Conservation (phyloP, 169 alveolate genomes). For the Plasmodium blacklocki region DNA sequence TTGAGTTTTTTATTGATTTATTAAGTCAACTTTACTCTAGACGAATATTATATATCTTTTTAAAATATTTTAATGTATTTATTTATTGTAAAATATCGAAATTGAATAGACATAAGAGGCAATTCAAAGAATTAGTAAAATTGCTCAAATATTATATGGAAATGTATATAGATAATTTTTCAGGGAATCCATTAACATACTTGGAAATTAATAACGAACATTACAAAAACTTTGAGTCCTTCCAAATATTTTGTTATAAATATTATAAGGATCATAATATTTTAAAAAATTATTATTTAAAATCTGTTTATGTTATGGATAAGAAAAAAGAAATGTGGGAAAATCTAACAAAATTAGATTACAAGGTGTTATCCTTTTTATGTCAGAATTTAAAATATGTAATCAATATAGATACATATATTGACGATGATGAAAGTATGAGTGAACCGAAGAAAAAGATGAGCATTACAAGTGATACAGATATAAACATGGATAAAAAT, state of each 20-base stretch:
- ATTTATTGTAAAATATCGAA: constrained; percentile 73
- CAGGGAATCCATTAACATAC: constrained; percentile 65
- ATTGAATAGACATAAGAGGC: constrained; percentile 30
- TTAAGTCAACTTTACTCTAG: constrained; percentile 73
- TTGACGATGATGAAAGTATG: background rate
- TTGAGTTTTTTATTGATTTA: constrained; percentile 70
- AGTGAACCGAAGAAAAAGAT: background rate
- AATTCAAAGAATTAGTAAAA: constrained; percentile 57
- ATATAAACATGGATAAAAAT: background rate
- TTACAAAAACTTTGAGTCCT: constrained; percentile 59
- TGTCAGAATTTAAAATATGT: constrained; percentile 52
- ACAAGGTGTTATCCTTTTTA: constrained; percentile 30
- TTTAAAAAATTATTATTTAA: constrained; percentile 53
- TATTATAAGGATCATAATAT: constrained; percentile 53
- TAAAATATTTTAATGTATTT: constrained; percentile 62
- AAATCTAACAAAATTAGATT: constrained; percentile 40
- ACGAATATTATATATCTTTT: constrained; percentile 48
- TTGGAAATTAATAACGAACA: constrained; percentile 67
- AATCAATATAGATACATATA: background rate
- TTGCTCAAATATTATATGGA: constrained; percentile 49
- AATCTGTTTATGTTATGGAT: constrained; percentile 74
- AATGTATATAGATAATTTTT: constrained; percentile 73
- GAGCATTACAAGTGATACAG: background rate
- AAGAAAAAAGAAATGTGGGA: constrained; percentile 53
- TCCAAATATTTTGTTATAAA: constrained; percentile 65